Percentiles rank a stretch among this genome's conserved stretches.
phyloP scores from a whole-genome alignment of 306 rosid genomes.

The Prunus fruticosa region DNA sequence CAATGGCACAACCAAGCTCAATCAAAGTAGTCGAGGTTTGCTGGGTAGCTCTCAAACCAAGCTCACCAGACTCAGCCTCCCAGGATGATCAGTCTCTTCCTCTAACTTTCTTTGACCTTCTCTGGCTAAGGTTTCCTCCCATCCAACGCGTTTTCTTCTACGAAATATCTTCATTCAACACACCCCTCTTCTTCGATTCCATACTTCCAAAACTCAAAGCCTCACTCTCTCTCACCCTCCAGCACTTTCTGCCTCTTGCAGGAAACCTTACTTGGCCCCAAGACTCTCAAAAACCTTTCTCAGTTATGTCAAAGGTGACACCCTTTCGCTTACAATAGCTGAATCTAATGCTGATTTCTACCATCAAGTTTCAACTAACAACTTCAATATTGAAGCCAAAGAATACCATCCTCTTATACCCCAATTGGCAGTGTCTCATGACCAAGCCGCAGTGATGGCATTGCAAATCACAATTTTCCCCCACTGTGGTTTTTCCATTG shows the following conservation, averaged over 20 bases:
- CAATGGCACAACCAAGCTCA: not conserved
- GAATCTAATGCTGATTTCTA: conserved; percentile 28
- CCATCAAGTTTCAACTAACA: conserved; percentile 11
- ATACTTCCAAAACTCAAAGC: conserved; percentile 39
- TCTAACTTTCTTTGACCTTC: conserved; percentile 13
- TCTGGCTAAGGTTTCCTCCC: conserved; percentile 22
- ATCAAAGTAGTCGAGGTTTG: not conserved
- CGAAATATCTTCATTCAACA: conserved; percentile 10
- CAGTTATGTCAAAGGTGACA: conserved; percentile 20
- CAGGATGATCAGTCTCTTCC: not conserved
- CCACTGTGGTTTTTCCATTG: conserved; percentile 39
- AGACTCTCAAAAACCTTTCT: conserved; percentile 24
- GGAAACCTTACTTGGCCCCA: conserved; percentile 46
- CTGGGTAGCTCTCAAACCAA: not conserved
- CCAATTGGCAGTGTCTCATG: conserved; percentile 3
- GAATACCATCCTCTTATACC: conserved; percentile 23
- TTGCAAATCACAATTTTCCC: conserved; percentile 45
- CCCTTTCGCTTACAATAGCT: conserved; percentile 30
- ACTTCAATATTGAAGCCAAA: not conserved
- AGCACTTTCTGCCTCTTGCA: conserved; percentile 42
- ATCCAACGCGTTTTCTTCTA: conserved; percentile 44
- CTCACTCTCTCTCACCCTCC: conserved; percentile 52
- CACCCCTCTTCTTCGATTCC: conserved; percentile 3
- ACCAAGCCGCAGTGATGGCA: conserved; percentile 25
- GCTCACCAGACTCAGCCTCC: not conserved